Base-by-base conservation (phyloP, 2,329 filamentous ascomycete genomes). In the Kalmusia sp. region DNA sequence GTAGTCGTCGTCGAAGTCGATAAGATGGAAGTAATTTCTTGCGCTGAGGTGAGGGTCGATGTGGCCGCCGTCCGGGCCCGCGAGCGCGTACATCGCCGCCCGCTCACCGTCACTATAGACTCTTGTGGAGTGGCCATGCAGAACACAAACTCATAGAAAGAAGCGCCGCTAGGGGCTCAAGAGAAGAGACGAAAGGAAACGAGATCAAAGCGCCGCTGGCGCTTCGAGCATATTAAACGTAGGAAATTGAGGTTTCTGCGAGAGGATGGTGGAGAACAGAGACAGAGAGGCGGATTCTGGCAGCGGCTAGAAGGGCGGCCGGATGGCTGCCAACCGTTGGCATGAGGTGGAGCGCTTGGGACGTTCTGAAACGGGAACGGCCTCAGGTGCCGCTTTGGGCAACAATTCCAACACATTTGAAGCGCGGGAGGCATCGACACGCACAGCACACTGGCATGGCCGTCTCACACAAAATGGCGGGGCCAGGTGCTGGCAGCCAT, bases 91-190 rank as follows among this genome's bases (percentile, higher is more conserved):
- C 73, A 76, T 64, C 68, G 67, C 62, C 67, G 66, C 59, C 73
- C 73, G 57, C 53, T 72, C 58, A 76, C 71, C 51, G 71, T 74
- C 51, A 71, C 74, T 46, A 68, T 70, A 40, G 65, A 67, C 38
- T 69, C 67, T 65, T 64, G 63, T 33, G 72, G 73, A 61, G 70
- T 65, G 56, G 73, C 71, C 73, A 76, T 76, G 62, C 67, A 67
- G 67, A 60, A 67, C 54, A 62, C 58, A 56, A 54, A 65, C 55
- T 68, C 69, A 70, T 68, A 61, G 59, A 70, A 64, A 59, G 59
- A 64, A 65, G 64, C 54, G 59, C 62, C 63, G 58, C 52, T 53
- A 63, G 62, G 59, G 62, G 63, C 62, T 68, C 59, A 64, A 45
- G 58, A 61, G 59, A 67, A 63, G 56, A 65, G 63, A 67, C 55